phyloP scores from a whole-genome alignment of 306 rosid genomes.

The Elaeagnus macrophylla region DNA sequence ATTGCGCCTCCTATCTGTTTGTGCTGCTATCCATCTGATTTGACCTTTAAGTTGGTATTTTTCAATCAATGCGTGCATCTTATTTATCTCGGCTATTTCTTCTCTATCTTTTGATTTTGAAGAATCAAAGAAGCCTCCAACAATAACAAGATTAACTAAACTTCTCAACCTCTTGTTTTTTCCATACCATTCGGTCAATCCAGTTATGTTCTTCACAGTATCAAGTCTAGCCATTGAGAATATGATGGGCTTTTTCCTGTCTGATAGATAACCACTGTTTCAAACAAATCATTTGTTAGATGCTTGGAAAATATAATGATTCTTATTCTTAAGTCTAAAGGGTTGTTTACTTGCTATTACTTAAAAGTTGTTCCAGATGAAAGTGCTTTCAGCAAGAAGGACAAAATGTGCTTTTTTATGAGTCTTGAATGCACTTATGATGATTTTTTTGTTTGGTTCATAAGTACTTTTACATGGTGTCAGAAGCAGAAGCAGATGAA shows the following conservation, averaged over 20 bases:
- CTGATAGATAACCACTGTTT: slow-evolving; percentile 62
- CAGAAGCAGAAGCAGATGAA: not conserved
- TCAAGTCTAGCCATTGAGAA: slow-evolving; percentile 95
- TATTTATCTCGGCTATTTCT: slow-evolving; percentile 66
- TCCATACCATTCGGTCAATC: slow-evolving; percentile 76
- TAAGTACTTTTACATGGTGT: too few relatives aligned
- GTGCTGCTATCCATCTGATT: slow-evolving; percentile 94
- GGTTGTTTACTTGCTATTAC: too few relatives aligned
- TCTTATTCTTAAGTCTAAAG: not conserved
- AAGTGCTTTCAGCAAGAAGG: too few relatives aligned
- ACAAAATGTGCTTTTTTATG: too few relatives aligned
- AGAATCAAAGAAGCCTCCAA: slow-evolving; percentile 90
- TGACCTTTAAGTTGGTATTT: slow-evolving; percentile 68
- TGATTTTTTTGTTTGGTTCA: too few relatives aligned
- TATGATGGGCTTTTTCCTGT: slow-evolving; percentile 68
- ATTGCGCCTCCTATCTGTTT: slow-evolving; percentile 57
- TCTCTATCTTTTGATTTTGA: slow-evolving; percentile 88
- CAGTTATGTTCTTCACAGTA: slow-evolving; percentile 70
- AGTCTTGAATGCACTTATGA: too few relatives aligned
- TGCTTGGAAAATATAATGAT: slow-evolving; percentile 6
- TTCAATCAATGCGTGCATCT: slow-evolving; percentile 63
- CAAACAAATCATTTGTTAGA: slow-evolving; percentile 6
- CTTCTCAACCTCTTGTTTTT: slow-evolving; percentile 60
- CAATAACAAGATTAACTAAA: slow-evolving; percentile 78
- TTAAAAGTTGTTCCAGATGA: too few relatives aligned